Base-by-base conservation (phyloP, 2,329 filamentous ascomycete species). In the Fusarium proliferatum region DNA sequence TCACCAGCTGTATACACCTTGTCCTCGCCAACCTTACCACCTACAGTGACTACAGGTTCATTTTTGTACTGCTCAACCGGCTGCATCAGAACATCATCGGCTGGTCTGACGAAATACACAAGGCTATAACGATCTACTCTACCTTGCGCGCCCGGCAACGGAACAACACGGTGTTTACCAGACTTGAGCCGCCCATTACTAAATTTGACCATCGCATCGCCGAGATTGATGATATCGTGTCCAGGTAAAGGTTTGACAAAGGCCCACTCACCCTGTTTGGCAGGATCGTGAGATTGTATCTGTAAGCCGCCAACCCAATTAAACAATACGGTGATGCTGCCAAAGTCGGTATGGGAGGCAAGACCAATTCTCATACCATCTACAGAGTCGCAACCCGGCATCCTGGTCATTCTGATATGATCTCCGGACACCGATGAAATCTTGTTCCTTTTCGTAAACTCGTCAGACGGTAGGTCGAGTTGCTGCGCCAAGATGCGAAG, bases 151-250 rank as follows among this genome's bases (percentile, higher is more conserved):
- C 26, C 39, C 1, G 55, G 55, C 1, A 58, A 21, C 1, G 43
- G 36, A 0, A 60, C 23, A 0, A 64, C 61, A 1, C 56, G 61
- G 5, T 64, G 55, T 1, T 42, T 42, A 15, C 38, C 45, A 0
- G 55, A 61, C 21, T 52, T 64, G 41, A 64, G 51, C 0, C 36
- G 34, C 0, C 45, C 61, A 26, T 61, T 61, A 1, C 26, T 64
- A 5, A 64, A 51, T 3, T 51, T 64, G 4, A 51, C 55, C 45
- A 64, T 28, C 1, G 61, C 55, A 26, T 64, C 61, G 6, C 61
- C 61, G 0, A 64, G 38, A 12, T 64, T 64, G 5, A 64, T 43
- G 1, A 61, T 64, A 0, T 30, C 55, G 3, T 61, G 45, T 6
- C 56, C 61, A 0, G 55, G 28, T 16, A 61, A 12, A 2, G 55